Percentiles rank a stretch among this genome's conserved stretches.
These are phyloP conservation scores for peach (Prunus persica) DNA, from an alignment of 306 rosid genomes.

Conservation along the genomic window Prunus_persica_NCBIv2 NC_034015.1:10085501-10086000, in stretches of 20 bases:
- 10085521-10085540: conserved; percentile 46
- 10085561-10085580: not conserved
- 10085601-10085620: too few relatives aligned
- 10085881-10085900: conserved; percentile 20
- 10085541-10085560: conserved; percentile 30
- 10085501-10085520: conserved; percentile 49
- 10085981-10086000: conserved; percentile 36
- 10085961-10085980: conserved; percentile 55
- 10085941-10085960: conserved; percentile 58
- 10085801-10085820: not conserved
- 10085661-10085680: too few relatives aligned
- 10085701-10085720: too few relatives aligned
- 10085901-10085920: conserved; percentile 34
- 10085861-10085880: not conserved
- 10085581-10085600: not conserved
- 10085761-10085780: too few relatives aligned
- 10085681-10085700: too few relatives aligned
- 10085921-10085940: conserved; percentile 49
- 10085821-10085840: not conserved
- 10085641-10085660: too few relatives aligned
- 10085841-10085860: not conserved
- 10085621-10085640: too few relatives aligned
- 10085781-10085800: too few relatives aligned
- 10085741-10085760: too few relatives aligned
- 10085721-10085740: too few relatives aligned